Conservation (phyloP, 306 rosid genomes). For the Glycine soja region DNA sequence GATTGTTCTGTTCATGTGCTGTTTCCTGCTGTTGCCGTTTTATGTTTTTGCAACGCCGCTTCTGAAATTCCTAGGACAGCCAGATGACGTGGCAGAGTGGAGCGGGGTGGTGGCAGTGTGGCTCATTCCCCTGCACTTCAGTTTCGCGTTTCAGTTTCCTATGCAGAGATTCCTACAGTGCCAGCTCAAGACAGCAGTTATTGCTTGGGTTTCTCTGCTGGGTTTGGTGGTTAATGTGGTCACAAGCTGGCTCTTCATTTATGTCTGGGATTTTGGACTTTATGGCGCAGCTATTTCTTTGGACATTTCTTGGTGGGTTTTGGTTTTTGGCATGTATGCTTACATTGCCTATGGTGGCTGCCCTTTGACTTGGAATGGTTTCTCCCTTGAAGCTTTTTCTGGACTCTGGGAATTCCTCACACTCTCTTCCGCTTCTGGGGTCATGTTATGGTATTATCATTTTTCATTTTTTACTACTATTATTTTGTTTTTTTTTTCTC, state of each 20-base stretch:
- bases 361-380: conserved; percentile 75
- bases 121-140: conserved; percentile 82
- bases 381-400: conserved; percentile 66
- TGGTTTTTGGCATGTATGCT: conserved; percentile 59
- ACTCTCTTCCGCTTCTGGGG: conserved; percentile 73
- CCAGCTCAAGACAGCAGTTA: conserved; percentile 63
- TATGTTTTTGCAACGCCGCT: conserved; percentile 66
- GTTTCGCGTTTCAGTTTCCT: conserved; percentile 83
- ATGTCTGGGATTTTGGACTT: conserved; percentile 62
- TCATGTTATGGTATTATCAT: conserved; percentile 69
- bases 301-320: conserved; percentile 74
- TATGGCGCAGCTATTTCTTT: conserved; percentile 73
- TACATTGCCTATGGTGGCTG: conserved; percentile 66
- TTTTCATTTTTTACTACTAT: too few species aligned
- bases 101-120: conserved; percentile 65
- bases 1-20: conserved; percentile 64
- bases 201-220: conserved; percentile 64
- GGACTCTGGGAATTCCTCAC: conserved; percentile 77
- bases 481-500: too few species aligned
- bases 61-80: conserved; percentile 64
- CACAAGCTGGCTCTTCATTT: conserved; percentile 57
- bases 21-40: conserved; percentile 59
- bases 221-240: conserved; percentile 56
- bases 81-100: conserved; percentile 69
- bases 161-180: conserved; percentile 73